Base-by-base conservation (phyloP, 1,284 basidiomycete genomes). In the Moesziomyces sp. region DNA sequence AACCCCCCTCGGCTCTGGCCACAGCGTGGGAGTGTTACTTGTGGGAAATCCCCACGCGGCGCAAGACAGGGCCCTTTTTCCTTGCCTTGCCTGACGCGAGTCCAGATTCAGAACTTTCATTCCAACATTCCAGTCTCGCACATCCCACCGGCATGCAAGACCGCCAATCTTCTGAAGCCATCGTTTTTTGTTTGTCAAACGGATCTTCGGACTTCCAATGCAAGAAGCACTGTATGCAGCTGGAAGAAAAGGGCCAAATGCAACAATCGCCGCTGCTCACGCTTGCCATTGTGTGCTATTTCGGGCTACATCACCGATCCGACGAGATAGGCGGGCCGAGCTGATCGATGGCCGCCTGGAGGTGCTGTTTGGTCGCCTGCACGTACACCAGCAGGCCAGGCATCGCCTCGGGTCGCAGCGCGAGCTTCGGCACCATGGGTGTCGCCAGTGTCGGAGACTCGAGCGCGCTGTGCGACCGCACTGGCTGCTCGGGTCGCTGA, bases 401-500 rank as follows among this genome's bases (percentile, higher is more conserved):
- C 53, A 81, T 72, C 13, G 74, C 74, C 46, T 79, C 76, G 8
- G 77, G 76, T 26, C 74, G 48, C 28, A 81, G 53, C 7, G 76
- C 68, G 1, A 77, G 28, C 42, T 77, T 77, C 23, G 57, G 62
- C 48, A 71, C 65, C 46, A 57, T 48, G 1, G 55, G 48, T 5
- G 49, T 24, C 16, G 54, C 21, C 16, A 23, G n/a, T 14, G 30
- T 46, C 14, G 44, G 9, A 13, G 45, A 19, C 45, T 58, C 63
- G 10, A 45, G 11, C 26, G 58, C 46, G 54, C 57, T 68, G 9
- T 58, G 52, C 16, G 58, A 28, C 9, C 56, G 44, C 6, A 26
- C 18, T 16, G 43, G 13, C 13, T 42, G 35, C 9, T 9, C 21
- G 23, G 48, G 13, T 44, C 24, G 47, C 18, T 40, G 56, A n/a